Conservation (phyloP, 2,329 filamentous ascomycete species). For the Ascocoryne sarcoides region DNA sequence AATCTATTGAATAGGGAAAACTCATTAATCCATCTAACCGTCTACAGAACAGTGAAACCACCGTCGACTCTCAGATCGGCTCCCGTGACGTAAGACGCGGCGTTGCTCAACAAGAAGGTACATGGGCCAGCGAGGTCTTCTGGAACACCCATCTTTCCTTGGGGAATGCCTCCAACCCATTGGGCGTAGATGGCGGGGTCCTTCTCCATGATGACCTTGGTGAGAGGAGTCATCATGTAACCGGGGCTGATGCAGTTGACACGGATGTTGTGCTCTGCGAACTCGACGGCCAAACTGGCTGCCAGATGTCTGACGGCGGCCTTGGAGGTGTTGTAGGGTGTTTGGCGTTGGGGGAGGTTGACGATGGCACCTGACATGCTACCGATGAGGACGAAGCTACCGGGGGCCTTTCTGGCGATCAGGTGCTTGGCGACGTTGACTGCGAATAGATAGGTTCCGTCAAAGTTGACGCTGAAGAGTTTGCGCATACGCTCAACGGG, state of each 20-base stretch:
- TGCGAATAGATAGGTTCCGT: conserved; percentile 84
- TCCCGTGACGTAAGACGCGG: conserved; percentile 52
- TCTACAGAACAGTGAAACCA: not conserved
- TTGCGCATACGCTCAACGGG: conserved; percentile 86
- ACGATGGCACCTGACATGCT: conserved; percentile 92
- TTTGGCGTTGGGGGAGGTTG: conserved; percentile 91
- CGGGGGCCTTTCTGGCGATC: conserved; percentile 68
- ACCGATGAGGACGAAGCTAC: conserved; percentile 88
- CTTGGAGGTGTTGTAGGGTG: conserved; percentile 87
- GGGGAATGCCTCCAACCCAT: conserved; percentile 86
- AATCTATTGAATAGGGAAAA: not conserved
- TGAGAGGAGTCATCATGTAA: conserved; percentile 91
- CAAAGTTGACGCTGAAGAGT: conserved; percentile 88
- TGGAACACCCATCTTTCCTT: conserved; percentile 87
- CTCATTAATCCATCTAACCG: no score
- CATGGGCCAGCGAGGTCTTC: conserved; percentile 92
- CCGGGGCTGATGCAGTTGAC: conserved; percentile 94
- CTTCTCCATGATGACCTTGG: conserved; percentile 86
- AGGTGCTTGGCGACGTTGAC: conserved; percentile 77
- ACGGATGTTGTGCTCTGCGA: conserved; percentile 77
- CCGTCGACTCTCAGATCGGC: conserved; percentile 1
- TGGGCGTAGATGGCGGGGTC: conserved; percentile 83
- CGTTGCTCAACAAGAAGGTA: conserved; percentile 52
- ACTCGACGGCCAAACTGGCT: conserved; percentile 82
- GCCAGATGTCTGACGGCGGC: conserved; percentile 85